phyloP scores from a whole-genome alignment of 192 early-diverging fungal genomes.

The Entomortierella lignicola region DNA sequence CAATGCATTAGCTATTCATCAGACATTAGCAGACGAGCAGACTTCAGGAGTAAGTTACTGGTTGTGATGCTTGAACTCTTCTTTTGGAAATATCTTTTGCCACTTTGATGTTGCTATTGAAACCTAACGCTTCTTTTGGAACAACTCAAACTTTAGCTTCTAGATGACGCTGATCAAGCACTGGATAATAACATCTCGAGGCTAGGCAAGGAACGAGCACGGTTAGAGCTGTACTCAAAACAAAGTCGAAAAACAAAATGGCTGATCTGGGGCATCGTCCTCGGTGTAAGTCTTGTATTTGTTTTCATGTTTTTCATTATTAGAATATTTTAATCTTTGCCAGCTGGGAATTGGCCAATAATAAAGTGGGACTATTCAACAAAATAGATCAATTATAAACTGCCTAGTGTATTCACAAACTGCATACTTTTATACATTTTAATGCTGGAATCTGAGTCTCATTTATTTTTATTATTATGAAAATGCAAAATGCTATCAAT shows the following conservation, averaged over 20 bases:
- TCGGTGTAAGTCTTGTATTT: constrained; percentile 44
- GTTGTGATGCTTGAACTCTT: background rate
- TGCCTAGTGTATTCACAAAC: too few species aligned
- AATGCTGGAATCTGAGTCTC: too few species aligned
- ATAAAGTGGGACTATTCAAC: too few species aligned
- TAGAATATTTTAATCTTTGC: constrained; percentile 47
- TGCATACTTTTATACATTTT: too few species aligned
- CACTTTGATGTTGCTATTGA: background rate
- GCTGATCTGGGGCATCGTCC: constrained; percentile 53
- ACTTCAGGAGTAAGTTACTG: constrained; percentile 22
- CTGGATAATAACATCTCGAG: constrained; percentile 46
- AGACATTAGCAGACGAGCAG: constrained; percentile 33
- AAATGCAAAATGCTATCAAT: background rate
- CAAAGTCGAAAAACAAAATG: constrained; percentile 53
- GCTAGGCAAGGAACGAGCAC: constrained; percentile 37
- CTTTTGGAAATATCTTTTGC: background rate
- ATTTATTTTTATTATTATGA: too few species aligned
- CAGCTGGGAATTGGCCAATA: too few species aligned
- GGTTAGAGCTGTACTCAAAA: constrained; percentile 42
- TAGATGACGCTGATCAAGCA: constrained; percentile 44
- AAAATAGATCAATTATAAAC: too few species aligned
- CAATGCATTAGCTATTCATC: constrained; percentile 45
- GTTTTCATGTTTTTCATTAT: constrained; percentile 54
- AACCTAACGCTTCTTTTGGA: background rate
- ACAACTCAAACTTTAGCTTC: constrained; percentile 7